These are phyloP conservation scores for Fusarium proliferatum DNA, from an alignment of 2,329 filamentous ascomycete species.

Conservation along the genomic window DNA sequence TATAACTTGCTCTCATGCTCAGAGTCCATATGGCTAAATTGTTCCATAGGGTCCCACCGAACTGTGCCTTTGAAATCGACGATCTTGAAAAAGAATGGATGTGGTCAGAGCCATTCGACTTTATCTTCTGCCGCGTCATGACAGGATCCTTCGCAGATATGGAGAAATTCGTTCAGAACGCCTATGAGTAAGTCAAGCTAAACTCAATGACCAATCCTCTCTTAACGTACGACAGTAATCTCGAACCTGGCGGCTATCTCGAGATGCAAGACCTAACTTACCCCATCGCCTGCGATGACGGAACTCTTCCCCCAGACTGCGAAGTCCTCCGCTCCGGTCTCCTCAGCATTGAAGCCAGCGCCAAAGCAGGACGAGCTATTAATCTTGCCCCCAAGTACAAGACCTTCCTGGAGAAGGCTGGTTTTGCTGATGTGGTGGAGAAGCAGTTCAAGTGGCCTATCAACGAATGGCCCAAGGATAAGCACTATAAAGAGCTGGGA, in stretches of 20 bases:
- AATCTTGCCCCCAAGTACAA: constrained; percentile 13
- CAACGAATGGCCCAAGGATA: constrained; percentile 21
- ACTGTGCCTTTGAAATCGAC: constrained; percentile 7
- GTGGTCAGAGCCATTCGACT: constrained; percentile 3
- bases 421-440: background rate
- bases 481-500: constrained; percentile 20
- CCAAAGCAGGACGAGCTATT: background rate
- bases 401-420: background rate
- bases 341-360: background rate
- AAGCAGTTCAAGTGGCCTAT: constrained; percentile 20
- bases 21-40: background rate
- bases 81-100: constrained; percentile 17
- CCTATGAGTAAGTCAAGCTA: background rate
- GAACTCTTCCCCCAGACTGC: background rate
- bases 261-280: constrained; percentile 21
- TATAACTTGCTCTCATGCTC: rapidly evolving
- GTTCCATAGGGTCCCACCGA: background rate
- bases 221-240: background rate
- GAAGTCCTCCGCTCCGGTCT: background rate
- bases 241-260: constrained; percentile 1
- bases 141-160: constrained; percentile 14
- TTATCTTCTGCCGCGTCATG: constrained; percentile 11
- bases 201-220: rapidly evolving
- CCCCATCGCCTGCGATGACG: constrained; percentile 8
- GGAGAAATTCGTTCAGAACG: background rate